phyloP scores from a whole-genome alignment of 2,329 filamentous ascomycete genomes.

The Cyphellophora attinorum region DNA sequence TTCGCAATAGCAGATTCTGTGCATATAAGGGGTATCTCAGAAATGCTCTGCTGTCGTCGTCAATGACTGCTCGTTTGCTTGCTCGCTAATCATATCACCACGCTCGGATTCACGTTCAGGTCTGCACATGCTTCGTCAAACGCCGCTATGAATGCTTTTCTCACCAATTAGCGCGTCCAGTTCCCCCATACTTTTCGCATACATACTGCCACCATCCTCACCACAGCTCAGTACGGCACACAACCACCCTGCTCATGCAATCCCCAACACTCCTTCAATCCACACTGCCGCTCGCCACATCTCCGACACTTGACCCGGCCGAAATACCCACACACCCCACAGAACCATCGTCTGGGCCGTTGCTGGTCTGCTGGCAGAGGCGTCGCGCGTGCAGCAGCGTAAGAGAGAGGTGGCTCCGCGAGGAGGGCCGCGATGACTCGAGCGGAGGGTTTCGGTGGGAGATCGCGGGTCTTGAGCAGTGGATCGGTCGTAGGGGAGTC shows the following conservation, averaged over 20 bases:
- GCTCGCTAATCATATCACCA: too few relatives aligned
- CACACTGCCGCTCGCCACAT: constrained; percentile 37
- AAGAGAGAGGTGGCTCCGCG: constrained; percentile 36
- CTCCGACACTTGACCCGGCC: constrained; percentile 38
- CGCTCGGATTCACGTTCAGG: constrained; percentile 4
- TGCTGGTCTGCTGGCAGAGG: constrained; percentile 14
- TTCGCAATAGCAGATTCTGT: too few relatives aligned
- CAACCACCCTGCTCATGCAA: constrained; percentile 33
- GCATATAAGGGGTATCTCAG: too few relatives aligned
- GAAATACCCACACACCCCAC: constrained; percentile 42
- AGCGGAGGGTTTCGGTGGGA: constrained; percentile 36
- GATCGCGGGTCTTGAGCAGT: constrained; percentile 23
- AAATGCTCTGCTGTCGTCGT: too few relatives aligned
- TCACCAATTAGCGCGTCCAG: too few relatives aligned
- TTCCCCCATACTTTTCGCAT: too few relatives aligned
- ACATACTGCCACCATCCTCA: too few relatives aligned
- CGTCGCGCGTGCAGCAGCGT: constrained; percentile 34
- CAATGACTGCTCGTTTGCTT: too few relatives aligned
- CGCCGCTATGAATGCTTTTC: too few relatives aligned
- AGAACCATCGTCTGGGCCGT: constrained; percentile 30
- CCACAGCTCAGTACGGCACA: too few relatives aligned
- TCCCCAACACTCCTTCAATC: constrained; percentile 35
- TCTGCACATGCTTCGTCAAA: background rate
- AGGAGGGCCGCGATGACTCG: constrained; percentile 35
- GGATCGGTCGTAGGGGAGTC: constrained; percentile 22